A percentile compares a stretch with the other conserved stretches of the same genome.
phyloP scores from a whole-genome alignment of 2,329 filamentous ascomycete genomes.

The Tolypocladium capitatum region DNA sequence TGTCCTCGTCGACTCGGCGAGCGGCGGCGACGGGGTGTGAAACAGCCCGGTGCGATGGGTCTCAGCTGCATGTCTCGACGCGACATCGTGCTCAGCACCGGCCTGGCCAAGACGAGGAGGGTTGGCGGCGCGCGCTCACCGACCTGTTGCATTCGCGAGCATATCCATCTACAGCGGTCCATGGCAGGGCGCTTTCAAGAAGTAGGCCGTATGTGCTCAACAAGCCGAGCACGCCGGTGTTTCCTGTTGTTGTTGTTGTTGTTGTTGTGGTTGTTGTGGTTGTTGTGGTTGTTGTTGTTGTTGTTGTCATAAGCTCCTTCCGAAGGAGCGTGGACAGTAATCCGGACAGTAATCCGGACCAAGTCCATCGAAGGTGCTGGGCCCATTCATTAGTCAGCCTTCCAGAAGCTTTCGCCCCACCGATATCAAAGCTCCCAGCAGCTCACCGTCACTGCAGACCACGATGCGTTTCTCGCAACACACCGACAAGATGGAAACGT shows the following conservation, averaged over 20 bases:
- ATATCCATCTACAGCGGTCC: background rate
- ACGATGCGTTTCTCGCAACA: background rate
- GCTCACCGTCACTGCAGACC: background rate
- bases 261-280: too few species aligned
- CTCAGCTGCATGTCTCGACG: background rate
- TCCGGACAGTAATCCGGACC: too few species aligned
- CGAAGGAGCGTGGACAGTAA: too few species aligned
- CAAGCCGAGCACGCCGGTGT: too few species aligned
- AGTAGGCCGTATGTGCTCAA: too few species aligned
- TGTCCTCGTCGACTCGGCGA: background rate
- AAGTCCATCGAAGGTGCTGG: too few species aligned
- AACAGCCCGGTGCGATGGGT: background rate
- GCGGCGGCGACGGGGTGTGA: background rate
- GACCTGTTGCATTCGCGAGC: background rate
- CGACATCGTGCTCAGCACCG: background rate
- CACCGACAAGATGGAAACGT: conserved; percentile 1
- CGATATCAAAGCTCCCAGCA: background rate
- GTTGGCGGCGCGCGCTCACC: background rate
- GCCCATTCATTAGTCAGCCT: conserved; percentile 2
- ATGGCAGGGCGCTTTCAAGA: background rate
- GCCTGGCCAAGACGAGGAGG: too few species aligned
- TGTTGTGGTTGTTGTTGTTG: too few species aligned
- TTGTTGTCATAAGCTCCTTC: too few species aligned
- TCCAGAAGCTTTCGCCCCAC: conserved; percentile 1
- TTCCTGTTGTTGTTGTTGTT: too few species aligned